Conservation (phyloP, 192 early-diverging fungal species). For the Umbelopsis sp. region DNA sequence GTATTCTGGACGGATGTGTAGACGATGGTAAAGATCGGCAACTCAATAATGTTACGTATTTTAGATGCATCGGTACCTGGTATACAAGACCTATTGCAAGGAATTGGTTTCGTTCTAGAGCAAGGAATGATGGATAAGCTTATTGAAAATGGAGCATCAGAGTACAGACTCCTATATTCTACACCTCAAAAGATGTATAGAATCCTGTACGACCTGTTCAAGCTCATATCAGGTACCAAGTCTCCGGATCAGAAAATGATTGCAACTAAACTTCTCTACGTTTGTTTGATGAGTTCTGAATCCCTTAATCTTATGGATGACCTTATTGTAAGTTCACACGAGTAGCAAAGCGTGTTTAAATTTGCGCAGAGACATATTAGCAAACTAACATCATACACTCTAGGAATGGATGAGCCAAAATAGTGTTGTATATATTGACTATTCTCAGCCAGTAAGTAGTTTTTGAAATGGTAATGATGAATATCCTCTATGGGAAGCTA, state of each 20-base stretch:
- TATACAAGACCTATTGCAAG: background rate
- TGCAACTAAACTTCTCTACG: background rate
- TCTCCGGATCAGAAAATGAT: background rate
- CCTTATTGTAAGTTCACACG: background rate
- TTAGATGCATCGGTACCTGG: background rate
- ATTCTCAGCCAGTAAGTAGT: background rate
- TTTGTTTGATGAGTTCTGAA: background rate
- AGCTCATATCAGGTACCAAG: background rate
- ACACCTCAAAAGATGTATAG: background rate
- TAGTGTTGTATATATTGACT: background rate
- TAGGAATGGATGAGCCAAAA: background rate
- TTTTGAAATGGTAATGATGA: conserved; percentile 36
- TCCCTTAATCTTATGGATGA: background rate
- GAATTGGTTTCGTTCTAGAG: background rate
- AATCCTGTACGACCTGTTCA: background rate
- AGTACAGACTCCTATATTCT: background rate
- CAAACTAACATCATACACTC: background rate
- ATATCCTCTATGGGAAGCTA: too few relatives aligned
- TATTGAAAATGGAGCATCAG: background rate
- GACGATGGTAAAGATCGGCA: too few relatives aligned
- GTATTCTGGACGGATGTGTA: too few relatives aligned
- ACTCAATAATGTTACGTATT: background rate
- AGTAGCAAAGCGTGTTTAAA: background rate
- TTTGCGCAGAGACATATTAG: background rate
- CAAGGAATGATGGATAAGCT: background rate